Evolutionary conservation across 192 early-diverging fungal genomes (phyloP), one percentile per base, ranked within the genome.

Genomic region (Funneliformis mosseae): DNA sequence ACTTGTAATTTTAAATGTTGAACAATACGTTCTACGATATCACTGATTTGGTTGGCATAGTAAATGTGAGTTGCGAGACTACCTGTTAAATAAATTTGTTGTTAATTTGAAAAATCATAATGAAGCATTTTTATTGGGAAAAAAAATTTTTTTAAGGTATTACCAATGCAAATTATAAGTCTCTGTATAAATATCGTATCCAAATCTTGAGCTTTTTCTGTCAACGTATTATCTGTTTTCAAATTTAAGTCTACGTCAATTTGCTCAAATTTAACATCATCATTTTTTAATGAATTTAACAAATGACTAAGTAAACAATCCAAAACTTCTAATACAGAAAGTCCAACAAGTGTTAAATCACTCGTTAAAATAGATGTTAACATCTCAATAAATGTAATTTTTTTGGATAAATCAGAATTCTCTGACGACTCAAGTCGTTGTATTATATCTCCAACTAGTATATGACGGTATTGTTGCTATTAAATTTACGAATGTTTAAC

Each of bases 21-120:
- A 46, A 86, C 79, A 46, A 90, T 85, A 69, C 88, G 85, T 27
- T 86, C 86, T 25, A 88, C 86, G 21, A 90, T 90, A 64, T 90
- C 88, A 59, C 86, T 84, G 5, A 89, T 69, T 77, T 90, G 89
- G 68, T 89, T 89, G 1, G 85, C 81, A 73, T 90, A 90, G 45
- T 90, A 90, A 25, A 87, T 88, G 41, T 90, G 89, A 1, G 84
- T 87, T 6, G 86, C 87, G 64, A 90, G 78, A 9, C 88, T 88
- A 61, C 86, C 86, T 87, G 39, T 27, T 18, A 23, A 28, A 8
- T 1, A 28, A 41, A 63, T 50, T 33, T 8, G 59, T 28, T 33
- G 10, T 67, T 12, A 38, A 39, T 23, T 16, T 71, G 6, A 18
- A 43, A 8, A 71, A 74, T 18, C 14, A 55, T 25, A 10, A 5